Base-by-base conservation (phyloP, 805 yeast genomes). In the Ogataea paradorogensis region DNA sequence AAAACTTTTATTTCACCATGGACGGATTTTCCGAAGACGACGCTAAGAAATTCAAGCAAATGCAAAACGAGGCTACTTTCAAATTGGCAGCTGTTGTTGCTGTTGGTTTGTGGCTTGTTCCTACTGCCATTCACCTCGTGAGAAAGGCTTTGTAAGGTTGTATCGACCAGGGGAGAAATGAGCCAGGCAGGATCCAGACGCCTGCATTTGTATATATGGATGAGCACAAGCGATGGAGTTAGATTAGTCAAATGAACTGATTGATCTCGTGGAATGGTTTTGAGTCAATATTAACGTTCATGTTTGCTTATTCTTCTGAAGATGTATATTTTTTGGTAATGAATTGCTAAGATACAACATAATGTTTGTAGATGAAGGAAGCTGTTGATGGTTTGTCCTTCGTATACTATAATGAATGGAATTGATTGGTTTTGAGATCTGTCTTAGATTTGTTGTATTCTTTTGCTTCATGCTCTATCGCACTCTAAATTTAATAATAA, bases 31-130 rank as follows among this genome's bases (percentile, higher is more conserved):
- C 58, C 15, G 55, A 59, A 51, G 62, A 56, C 49, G 59, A 58
- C 46, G 53, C 58, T 34, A 81, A 76, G 69, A 80, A 74, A 58
- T 59, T 73, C 41, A 88, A 81, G 58, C 81, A 82, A 62, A 71
- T 75, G 55, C 74, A 71, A 51, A 78, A 86, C 38, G 67, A 70
- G 54, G 69, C 71, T 46, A 82, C 86, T 34, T 63, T 84, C 51
- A 67, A 66, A 51, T 66, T 71, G 33, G 86, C 90, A 16, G 80
- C 78, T 32, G 61, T 73, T 48, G 65, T 82, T 45, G 86, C 87
- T 34, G 76, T 80, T 45, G 78, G 80, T 15, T 71, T 84, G 55
- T 84, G 82, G 81, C 53, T 58, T 20, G 46, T 62, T 40, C 86
- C 86, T 50, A 73, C 80, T 27, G 61, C 74, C 35, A 62, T 66